Base-by-base conservation (phyloP, 768 basidiomycete genomes). In the Russula abietina region DNA sequence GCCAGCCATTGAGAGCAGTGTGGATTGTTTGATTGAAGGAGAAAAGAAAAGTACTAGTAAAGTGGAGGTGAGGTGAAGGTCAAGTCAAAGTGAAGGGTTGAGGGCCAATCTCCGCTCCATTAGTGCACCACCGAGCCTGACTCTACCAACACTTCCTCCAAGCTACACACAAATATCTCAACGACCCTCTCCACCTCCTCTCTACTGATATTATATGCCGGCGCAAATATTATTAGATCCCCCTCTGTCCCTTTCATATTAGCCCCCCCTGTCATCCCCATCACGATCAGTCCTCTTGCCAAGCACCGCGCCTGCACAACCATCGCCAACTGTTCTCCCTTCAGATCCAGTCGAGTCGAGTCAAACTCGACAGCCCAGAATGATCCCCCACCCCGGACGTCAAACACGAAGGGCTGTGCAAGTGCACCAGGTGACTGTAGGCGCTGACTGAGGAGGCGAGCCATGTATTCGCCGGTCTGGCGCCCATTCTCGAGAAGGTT, bases 291-390 rank as follows among this genome's bases (percentile, higher is more conserved):
- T 1, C 84, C 85, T 51, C 88, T 85, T 69, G 81, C 74, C 61
- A 93, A 71, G 58, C 85, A 83, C 50, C 80, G 82, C 32, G 83
- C 87, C 72, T 92, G 91, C 17, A 89, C 80, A 24, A 82, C 76
- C 73, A 85, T 82, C 19, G 84, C 89, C 68, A 93, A 89, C 39
- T 73, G 71, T 53, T 80, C 64, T 3, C 78, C 80, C 66, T 78
- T 77, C 62, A 88, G 79, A 62, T 84, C 76, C 19, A 83, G 55
- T n/a, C 72, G 71, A 41, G 72, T 77, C 65, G 89, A 84, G 67
- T 92, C 89, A 65, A 91, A 93, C 71, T 94, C 92, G 58, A 94
- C 75, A 26, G 78, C 87, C 88, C 88, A 93, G 76, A 93, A 91
- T 32, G 85, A 81, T 38, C 93, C 93, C 22, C 84, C 83, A 11